phyloP scores from a whole-genome alignment of 768 basidiomycete genomes.

The Mycena indigotica region DNA sequence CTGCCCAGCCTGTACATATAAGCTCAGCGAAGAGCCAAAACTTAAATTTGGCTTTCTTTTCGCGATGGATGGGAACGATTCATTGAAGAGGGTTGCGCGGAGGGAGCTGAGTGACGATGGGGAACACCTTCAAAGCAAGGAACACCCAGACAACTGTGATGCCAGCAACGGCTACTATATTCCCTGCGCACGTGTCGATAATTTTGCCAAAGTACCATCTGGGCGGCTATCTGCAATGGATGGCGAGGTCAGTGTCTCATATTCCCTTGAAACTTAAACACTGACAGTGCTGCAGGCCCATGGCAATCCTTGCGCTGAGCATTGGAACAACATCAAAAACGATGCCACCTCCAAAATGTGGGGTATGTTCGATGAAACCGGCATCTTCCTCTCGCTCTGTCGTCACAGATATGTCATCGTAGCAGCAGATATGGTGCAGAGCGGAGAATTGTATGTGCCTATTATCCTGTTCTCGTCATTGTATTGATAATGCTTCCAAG shows the following conservation, averaged over 20 bases:
- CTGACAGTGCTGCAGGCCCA: background rate
- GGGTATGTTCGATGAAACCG: slow-evolving; percentile 22
- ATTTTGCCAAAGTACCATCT: no score
- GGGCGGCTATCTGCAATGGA: no score
- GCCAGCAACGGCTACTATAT: no score
- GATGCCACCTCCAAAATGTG: slow-evolving; percentile 10
- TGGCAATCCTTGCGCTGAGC: slow-evolving; percentile 3
- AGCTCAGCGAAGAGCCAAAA: slow-evolving; percentile 24
- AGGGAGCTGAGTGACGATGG: background rate
- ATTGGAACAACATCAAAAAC: slow-evolving; percentile 15
- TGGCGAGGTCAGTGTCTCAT: no score
- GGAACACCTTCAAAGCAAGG: no score
- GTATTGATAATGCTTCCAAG: background rate
- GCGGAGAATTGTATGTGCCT: background rate
- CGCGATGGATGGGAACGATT: slow-evolving; percentile 31
- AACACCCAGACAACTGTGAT: no score
- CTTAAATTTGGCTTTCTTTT: slow-evolving; percentile 23
- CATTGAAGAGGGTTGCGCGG: slow-evolving; percentile 15
- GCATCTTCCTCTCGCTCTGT: slow-evolving; percentile 9
- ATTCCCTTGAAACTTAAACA: no score
- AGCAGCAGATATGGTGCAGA: slow-evolving; percentile 5
- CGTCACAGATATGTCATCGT: slow-evolving; percentile 13
- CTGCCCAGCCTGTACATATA: slow-evolving; percentile 30
- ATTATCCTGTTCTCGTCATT: background rate
- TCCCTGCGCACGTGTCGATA: no score